Base-by-base conservation (phyloP, 2,329 filamentous ascomycete genomes). In the Stylonectria norvegica region DNA sequence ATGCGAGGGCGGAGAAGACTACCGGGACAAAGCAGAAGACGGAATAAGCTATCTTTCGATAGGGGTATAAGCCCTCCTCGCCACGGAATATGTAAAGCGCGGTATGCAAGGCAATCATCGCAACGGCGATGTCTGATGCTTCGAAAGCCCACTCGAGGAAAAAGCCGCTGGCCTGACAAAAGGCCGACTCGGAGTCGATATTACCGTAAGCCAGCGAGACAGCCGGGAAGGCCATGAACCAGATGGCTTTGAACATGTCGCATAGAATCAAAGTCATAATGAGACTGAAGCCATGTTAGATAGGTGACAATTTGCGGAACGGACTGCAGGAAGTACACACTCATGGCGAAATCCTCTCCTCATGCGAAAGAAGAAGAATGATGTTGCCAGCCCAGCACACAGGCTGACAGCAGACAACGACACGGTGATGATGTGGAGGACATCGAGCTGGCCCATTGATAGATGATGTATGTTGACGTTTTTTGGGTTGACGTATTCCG, bases 301-400 rank as follows among this genome's bases (percentile, higher is more conserved):
- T n/a, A n/a, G n/a, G n/a, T n/a, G n/a, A n/a, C n/a, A 4, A n/a
- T 34, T 37, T 56, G n/a, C 56, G 47, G 4, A 4, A 1, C 20
- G 27, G 14, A 20, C n/a, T n/a, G n/a, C 14, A 14, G 17, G 19
- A 17, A 19, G 14, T 5, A 65, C 77, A 66, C 38, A 55, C 59
- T 59, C 53, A 44, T 89, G 84, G 32, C 86, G 78, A 60, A 89
- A 90, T 48, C 75, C 81, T 55, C 84, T 76, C 50, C 79, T 75
- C 83, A 89, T 89, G 47, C 79, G 74, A 42, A 78, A 68, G 57
- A 90, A 89, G 81, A 83, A 89, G 64, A 83, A 85, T 28, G 84
- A 73, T 2, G 80, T 73, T 20, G 77, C 57, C 5, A 79, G 52
- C 0, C 75, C 75, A 9, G 77, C 70, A 3, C 73, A 38, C 20